Evolutionary conservation across 1,284 basidiomycete genomes (phyloP).

Genomic region (Fomitopsis pinicola): DNA sequence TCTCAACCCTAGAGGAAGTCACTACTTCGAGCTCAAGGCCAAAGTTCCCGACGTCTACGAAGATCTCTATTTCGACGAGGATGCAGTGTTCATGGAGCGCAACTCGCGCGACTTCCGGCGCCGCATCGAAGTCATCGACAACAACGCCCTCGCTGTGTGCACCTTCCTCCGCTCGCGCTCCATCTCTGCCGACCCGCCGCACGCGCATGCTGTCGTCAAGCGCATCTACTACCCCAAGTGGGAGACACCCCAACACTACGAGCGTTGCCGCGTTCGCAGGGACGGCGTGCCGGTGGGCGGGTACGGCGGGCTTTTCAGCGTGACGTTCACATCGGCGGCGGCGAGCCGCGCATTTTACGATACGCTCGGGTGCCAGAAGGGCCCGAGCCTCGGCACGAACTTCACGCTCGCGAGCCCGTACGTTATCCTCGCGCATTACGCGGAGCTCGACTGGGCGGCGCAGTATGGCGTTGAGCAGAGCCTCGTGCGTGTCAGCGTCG

Average conservation of each 20-base stretch:
- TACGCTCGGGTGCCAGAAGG: slow-evolving; percentile 79
- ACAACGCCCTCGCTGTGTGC: slow-evolving; percentile 81
- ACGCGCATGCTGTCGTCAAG: slow-evolving; percentile 46
- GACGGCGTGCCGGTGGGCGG: slow-evolving; percentile 48
- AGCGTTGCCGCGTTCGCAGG: slow-evolving; percentile 44
- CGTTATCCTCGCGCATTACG: slow-evolving; percentile 89
- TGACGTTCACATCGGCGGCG: slow-evolving; percentile 73
- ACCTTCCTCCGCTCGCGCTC: slow-evolving; percentile 71
- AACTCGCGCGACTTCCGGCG: slow-evolving; percentile 91
- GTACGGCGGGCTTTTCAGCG: slow-evolving; percentile 89
- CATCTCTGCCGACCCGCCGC: slow-evolving; percentile 29
- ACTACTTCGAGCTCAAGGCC: slow-evolving; percentile 65
- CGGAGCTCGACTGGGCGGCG: slow-evolving; percentile 91
- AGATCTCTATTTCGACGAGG: slow-evolving; percentile 88
- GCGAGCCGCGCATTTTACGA: slow-evolving; percentile 89
- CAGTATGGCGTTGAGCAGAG: slow-evolving; percentile 82
- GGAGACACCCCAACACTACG: slow-evolving; percentile 72
- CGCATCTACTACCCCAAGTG: slow-evolving; percentile 91
- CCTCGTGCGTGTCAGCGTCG: slow-evolving; percentile 87
- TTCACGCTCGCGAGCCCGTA: slow-evolving; percentile 95
- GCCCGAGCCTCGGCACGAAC: slow-evolving; percentile 93
- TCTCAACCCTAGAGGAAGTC: slow-evolving; percentile 75
- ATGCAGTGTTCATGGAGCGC: slow-evolving; percentile 96
- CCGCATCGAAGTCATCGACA: slow-evolving; percentile 78
- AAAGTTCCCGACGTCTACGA: slow-evolving; percentile 68